Percentiles rank a stretch among this genome's conserved stretches.
Evolutionary conservation across 2,329 filamentous ascomycete genomes (phyloP).

Genomic region (Paraconiothyrium sp.): DNA sequence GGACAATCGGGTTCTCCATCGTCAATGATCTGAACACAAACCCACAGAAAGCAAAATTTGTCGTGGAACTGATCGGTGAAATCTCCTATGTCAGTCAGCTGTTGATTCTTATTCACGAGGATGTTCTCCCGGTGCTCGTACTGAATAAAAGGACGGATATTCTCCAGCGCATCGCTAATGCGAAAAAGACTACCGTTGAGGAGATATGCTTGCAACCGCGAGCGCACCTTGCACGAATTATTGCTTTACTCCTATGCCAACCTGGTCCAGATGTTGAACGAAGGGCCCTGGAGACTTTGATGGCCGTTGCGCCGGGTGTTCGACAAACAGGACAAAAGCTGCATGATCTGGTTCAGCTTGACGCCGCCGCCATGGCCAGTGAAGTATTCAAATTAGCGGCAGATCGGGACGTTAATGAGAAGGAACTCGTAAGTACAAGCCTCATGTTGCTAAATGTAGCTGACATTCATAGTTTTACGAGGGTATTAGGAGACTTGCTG

Average conservation of each 20-base stretch:
- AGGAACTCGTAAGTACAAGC: constrained; percentile 62
- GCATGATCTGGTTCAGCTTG: constrained; percentile 74
- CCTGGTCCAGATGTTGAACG: constrained; percentile 71
- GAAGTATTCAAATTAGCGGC: constrained; percentile 84
- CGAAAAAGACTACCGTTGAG: constrained; percentile 65
- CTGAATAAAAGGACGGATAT: constrained; percentile 79
- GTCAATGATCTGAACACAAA: constrained; percentile 82
- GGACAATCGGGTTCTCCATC: constrained; percentile 80
- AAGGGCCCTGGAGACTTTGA: constrained; percentile 74
- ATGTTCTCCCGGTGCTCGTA: constrained; percentile 88
- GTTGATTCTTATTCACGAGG: constrained; percentile 76
- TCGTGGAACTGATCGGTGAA: constrained; percentile 79
- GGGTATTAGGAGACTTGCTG: constrained; percentile 58
- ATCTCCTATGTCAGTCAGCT: constrained; percentile 75
- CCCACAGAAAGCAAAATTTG: constrained; percentile 81
- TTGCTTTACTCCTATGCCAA: constrained; percentile 67
- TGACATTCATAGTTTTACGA: constrained; percentile 52
- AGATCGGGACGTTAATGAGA: constrained; percentile 67
- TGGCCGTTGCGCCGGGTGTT: constrained; percentile 75
- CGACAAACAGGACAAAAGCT: constrained; percentile 67
- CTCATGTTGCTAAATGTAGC: constrained; percentile 1
- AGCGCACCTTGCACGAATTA: constrained; percentile 66
- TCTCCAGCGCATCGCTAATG: constrained; percentile 81
- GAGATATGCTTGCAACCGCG: constrained; percentile 68
- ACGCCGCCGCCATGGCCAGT: constrained; percentile 78